Evolutionary conservation across 2,329 filamentous ascomycete genomes (phyloP), one percentile per base, ranked within the genome.

Genomic region (Hyphodiscus sp.): DNA sequence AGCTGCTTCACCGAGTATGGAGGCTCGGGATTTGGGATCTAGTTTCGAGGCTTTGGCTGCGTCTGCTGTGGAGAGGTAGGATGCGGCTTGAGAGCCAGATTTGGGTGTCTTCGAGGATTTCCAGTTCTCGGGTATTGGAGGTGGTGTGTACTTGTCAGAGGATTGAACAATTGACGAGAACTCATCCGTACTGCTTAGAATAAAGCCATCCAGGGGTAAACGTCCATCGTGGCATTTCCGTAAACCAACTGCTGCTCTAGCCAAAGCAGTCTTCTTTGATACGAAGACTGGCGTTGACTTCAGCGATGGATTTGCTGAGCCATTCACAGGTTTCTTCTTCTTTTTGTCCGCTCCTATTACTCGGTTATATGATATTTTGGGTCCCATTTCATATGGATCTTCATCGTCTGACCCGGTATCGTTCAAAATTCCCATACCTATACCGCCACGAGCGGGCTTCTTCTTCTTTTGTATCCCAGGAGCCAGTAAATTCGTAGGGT

Each of bases 341-440:
- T 86, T 87, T 69, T 89, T 95, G 58, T 91, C 86, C 0, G 85
- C 87, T 18, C 89, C 91, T 55, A 96, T 82, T 5, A 86, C 78
- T 42, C 85, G 82, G 63, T 89, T 95, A 70, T 95, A 96, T 13
- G 86, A 89, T 67, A 96, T 95, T 61, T 84, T 86, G 0, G 94
- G 94, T 0, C 92, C 92, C 50, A 97, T 85, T 54, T 92, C 88
- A 67, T 96, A 97, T 0, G 90, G 88, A 64, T 96, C 91, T 63
- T 97, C 94, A 45, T 96, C 91, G 61, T 97, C 94, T 4, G 92
- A 96, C 11, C 91, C 91, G 19, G 86, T 94, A 61, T 96, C 92
- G 63, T 97, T 96, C 45, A 97, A 72, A 1, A 96, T 77, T 0
- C 92, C 92, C 15, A 96, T 85, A 0, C 92, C 92, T 59, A 97